Evolutionary conservation across 1,284 basidiomycete species (phyloP).

Genomic region (Coriolopsis trogii): DNA sequence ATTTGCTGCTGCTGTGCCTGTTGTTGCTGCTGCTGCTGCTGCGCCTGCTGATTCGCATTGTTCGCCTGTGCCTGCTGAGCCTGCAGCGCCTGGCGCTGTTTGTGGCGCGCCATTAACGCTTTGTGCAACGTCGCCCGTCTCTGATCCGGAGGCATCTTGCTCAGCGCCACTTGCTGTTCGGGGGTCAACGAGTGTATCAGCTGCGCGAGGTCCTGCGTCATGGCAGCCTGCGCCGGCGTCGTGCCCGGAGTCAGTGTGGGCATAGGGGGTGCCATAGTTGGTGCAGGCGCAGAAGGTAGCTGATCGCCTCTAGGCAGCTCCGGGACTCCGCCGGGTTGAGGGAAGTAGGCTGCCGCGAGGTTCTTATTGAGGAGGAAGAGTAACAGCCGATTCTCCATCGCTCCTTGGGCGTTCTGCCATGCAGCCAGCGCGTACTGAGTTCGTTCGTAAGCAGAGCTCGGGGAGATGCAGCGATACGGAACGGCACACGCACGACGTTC

Average conservation of each 20-base stretch:
- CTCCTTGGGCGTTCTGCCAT: slow-evolving; percentile 53
- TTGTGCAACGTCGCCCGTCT: no score
- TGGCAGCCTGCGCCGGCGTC: not conserved
- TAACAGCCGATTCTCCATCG: slow-evolving; percentile 49
- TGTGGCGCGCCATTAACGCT: no score
- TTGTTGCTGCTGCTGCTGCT: slow-evolving; percentile 18
- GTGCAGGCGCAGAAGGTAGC: not conserved
- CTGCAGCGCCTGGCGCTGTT: not conserved
- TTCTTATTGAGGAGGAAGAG: slow-evolving; percentile 46
- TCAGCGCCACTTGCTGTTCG: no score
- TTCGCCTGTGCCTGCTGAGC: not conserved
- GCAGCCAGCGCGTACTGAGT: slow-evolving; percentile 58
- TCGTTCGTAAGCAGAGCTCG: not conserved
- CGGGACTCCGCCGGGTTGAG: slow-evolving; percentile 59
- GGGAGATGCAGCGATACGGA: not conserved
- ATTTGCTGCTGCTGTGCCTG: slow-evolving; percentile 18
- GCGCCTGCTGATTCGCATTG: not conserved
- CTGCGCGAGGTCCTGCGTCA: no score
- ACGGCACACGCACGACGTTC: slow-evolving; percentile 42
- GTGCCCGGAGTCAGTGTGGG: no score
- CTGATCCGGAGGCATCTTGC: no score
- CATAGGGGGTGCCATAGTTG: not conserved
- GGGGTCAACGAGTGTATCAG: no score
- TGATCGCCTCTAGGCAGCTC: slow-evolving; percentile 42
- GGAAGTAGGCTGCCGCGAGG: slow-evolving; percentile 58